Percentiles rank a stretch among this genome's conserved stretches.
phyloP scores from a whole-genome alignment of 306 rosid species.

The Glycine soja region DNA sequence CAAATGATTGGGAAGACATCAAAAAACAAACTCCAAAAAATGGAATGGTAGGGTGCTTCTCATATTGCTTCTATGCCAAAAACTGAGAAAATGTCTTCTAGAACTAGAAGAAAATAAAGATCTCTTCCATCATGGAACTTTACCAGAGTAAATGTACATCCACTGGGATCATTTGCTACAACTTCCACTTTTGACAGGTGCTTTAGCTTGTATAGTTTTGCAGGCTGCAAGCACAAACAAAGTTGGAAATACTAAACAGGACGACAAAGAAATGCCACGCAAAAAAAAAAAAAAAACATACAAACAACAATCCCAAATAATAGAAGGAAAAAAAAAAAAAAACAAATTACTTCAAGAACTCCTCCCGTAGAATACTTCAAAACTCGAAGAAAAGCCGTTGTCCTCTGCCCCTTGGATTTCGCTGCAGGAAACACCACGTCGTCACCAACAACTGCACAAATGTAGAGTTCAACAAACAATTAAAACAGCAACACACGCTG shows the following conservation, averaged over 20 bases:
- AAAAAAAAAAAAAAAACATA: neutral
- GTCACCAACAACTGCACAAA: conserved; percentile 44
- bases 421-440: conserved; percentile 63
- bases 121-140: conserved; percentile 43
- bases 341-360: conserved; percentile 81
- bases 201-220: conserved; percentile 89
- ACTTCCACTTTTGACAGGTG: conserved; percentile 97
- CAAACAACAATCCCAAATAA: neutral
- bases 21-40: conserved; percentile 28
- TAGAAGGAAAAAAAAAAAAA: conserved; percentile 6
- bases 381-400: conserved; percentile 89
- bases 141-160: conserved; percentile 96
- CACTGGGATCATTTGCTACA: conserved; percentile 85
- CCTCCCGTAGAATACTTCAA: conserved; percentile 95
- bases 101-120: conserved; percentile 25
- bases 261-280: neutral
- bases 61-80: conserved; percentile 27
- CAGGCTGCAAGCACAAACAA: conserved; percentile 70
- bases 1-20: conserved; percentile 11
- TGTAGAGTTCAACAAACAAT: conserved; percentile 26
- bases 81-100: conserved; percentile 7
- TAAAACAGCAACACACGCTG: neutral
- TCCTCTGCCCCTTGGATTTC: conserved; percentile 69
- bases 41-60: conserved; percentile 18
- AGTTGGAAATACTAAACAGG: neutral